Base-by-base conservation (phyloP, 345 rosid species). In the Chamaenerion angustifolium region DNA sequence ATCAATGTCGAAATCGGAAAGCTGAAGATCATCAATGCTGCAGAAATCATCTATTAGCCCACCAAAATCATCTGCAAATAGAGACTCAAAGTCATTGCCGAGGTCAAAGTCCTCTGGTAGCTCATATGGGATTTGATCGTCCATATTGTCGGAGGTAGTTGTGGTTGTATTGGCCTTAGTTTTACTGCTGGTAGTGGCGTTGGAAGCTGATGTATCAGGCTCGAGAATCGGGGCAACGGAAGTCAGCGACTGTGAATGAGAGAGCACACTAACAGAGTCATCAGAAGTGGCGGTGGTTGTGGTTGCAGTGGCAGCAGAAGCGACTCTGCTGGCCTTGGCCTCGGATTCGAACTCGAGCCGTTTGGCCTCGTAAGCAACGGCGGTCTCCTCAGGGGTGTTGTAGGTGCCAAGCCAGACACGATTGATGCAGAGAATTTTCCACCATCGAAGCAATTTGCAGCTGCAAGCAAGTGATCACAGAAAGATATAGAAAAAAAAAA, bases 321-420 rank as follows among this genome's bases (percentile, higher is more conserved):
- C 27, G 27, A 2, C 27, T 2, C 27, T 5, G 85, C 21, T 46
- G 4, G 45, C 6, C 4, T 57, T 14, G 5, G 51, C 12, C 4
- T 46, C 42, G 16, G 76, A 69, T 43, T 76, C 79, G 21, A 64
- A 84, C 61, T 87, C 94, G 12, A 60, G 63, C 59, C 77, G 79
- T 64, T 82, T 87, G 12, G 64, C 68, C 48, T 72, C 74, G 45
- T 82, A 78, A n/a, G n/a, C n/a, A n/a, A n/a, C n/a, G n/a, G n/a
- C n/a, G n/a, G n/a, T n/a, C n/a, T n/a, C n/a, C n/a, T 87, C 88
- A 1, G 56, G 66, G 17, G 88, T 82, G 11, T 57, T 49, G 52
- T 52, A 92, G 42, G 96, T 87, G 42, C 96, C 96, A 65, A 92
- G 67, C 96, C 98, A 92, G 42, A 59, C 60, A 57, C 83, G 80